Evolutionary conservation across 768 basidiomycete genomes (phyloP).

Genomic region (Tulasnella sp.): DNA sequence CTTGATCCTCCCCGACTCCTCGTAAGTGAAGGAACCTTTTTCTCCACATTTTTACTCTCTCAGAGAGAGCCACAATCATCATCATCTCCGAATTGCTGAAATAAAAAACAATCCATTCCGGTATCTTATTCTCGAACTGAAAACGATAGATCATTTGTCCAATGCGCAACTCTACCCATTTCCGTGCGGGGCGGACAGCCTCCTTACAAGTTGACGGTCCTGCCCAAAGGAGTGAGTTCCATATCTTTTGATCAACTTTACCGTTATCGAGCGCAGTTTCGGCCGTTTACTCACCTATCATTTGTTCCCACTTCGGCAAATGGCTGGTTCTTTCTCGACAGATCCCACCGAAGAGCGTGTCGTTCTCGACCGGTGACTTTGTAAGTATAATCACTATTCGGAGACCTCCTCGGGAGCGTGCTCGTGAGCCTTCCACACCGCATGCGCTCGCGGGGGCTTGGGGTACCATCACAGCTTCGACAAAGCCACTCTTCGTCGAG

Average conservation of each 20-base stretch:
- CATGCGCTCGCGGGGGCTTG: constrained; percentile 1
- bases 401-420: not conserved
- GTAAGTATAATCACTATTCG: constrained; percentile 20
- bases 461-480: not conserved
- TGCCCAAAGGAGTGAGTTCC: not conserved
- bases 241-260: not conserved
- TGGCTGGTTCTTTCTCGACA: not conserved
- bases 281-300: not conserved
- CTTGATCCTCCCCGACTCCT: not conserved
- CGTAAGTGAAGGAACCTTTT: not conserved
- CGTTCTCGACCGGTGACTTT: constrained; percentile 13
- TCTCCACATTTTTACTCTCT: not conserved
- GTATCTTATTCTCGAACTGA: not conserved
- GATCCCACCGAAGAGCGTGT: constrained; percentile 15
- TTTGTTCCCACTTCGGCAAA: constrained; percentile 8
- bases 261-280: not conserved
- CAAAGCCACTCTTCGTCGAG: not conserved
- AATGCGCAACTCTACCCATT: not conserved
- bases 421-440: not conserved
- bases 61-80: too few relatives aligned
- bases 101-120: not conserved
- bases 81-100: not conserved
- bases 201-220: constrained; percentile 6
- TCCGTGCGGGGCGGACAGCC: constrained; percentile 12
- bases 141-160: not conserved